phyloP scores from a whole-genome alignment of 2,329 filamentous ascomycete genomes.

The Neonectria magnoliae region DNA sequence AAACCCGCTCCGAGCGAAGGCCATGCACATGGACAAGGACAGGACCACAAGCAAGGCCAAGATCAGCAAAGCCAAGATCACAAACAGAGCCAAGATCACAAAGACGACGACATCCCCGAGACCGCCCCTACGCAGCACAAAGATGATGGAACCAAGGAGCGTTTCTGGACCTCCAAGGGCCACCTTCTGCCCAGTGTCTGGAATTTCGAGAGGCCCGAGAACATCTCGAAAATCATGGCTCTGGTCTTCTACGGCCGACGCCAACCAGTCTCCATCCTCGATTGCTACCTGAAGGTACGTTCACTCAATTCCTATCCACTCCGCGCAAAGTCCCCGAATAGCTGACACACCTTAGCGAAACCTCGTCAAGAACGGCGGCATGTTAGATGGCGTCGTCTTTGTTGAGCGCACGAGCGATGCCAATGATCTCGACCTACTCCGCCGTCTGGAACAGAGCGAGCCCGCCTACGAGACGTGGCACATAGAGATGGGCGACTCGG shows the following conservation, averaged over 20 bases:
- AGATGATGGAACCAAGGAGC: constrained; percentile 19
- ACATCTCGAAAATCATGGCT: constrained; percentile 51
- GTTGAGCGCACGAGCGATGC: constrained; percentile 53
- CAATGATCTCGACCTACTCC: constrained; percentile 52
- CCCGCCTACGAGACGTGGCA: constrained; percentile 51
- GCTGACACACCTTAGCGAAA: constrained; percentile 48
- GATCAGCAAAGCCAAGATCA: not conserved
- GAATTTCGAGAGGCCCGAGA: constrained; percentile 31
- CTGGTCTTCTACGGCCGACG: constrained; percentile 59
- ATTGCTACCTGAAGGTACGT: constrained; percentile 56
- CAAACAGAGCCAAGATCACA: not conserved
- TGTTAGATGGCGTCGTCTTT: constrained; percentile 57
- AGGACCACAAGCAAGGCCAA: not conserved
- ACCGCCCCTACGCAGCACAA: not conserved
- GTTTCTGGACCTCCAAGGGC: constrained; percentile 39
- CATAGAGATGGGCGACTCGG: constrained; percentile 46
- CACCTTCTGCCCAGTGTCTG: constrained; percentile 29
- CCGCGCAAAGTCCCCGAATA: not conserved
- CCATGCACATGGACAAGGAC: not conserved
- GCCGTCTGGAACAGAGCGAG: constrained; percentile 50
- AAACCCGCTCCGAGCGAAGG: not conserved
- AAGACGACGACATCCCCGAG: not conserved
- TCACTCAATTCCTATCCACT: constrained; percentile 1
- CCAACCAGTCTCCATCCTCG: constrained; percentile 55
- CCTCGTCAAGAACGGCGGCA: constrained; percentile 55